Base-by-base conservation (phyloP, 2,329 filamentous ascomycete genomes). In the Gaeumannomyces tritici region DNA sequence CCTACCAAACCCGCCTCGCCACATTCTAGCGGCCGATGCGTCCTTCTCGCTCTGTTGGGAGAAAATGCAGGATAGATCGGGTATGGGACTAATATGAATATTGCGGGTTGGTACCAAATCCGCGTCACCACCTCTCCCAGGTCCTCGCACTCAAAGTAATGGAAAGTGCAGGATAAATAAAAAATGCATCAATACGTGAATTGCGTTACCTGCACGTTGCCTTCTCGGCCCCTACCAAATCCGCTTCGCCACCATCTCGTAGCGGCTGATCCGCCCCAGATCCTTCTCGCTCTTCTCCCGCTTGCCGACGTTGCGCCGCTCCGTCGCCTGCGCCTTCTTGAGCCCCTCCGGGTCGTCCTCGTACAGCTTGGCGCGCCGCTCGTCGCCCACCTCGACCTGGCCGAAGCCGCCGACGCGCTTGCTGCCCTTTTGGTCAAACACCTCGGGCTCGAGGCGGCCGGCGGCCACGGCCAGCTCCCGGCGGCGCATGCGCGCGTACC, bases 181-280 rank as follows among this genome's bases (percentile, higher is more conserved):
- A n/a, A n/a, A n/a, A n/a, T n/a, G n/a, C n/a, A n/a, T n/a, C n/a
- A n/a, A n/a, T n/a, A n/a, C n/a, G n/a, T n/a, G n/a, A n/a, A n/a
- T n/a, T n/a, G n/a, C n/a, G n/a, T n/a, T n/a, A n/a, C n/a, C n/a
- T n/a, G n/a, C n/a, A n/a, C n/a, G n/a, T n/a, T n/a, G n/a, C n/a
- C n/a, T n/a, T n/a, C n/a, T n/a, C n/a, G n/a, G n/a, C 15, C 15
- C 47, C 18, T 47, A 98, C 95, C 95, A 99, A 69, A 99, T 99
- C 72, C 95, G 83, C 81, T 97, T 98, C 0, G 91, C 91, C 69
- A 92, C 88, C 95, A 98, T 97, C 72, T 92, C 91, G 77, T 97
- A 99, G 69, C 95, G 82, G 68, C 81, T 85, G 65, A 86, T 91
- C 72, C 77, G 85, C 70, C 81, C 89, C 74, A 85, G 85, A 72